A percentile compares a stretch with the other conserved stretches of the same genome.
Evolutionary conservation across 306 rosid species (phyloP).

Genomic region (Oxytropis ochrocephala): DNA sequence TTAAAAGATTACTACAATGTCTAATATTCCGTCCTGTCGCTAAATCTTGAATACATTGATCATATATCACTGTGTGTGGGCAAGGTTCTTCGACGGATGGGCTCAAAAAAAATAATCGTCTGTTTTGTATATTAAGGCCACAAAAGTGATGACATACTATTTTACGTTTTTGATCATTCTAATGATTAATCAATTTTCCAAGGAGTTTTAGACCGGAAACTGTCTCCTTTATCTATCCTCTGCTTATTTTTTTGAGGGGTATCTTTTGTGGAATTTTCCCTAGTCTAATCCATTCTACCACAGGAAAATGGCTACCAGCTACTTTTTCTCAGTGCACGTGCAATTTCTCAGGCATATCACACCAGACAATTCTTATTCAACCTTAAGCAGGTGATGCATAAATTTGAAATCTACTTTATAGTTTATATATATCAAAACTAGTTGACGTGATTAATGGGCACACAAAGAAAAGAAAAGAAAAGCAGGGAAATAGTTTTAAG

Average conservation of each 20-base stretch:
- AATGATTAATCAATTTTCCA: not conserved
- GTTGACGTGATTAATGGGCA: too few relatives aligned
- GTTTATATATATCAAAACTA: constrained; percentile 29
- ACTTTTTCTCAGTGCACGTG: constrained; percentile 94
- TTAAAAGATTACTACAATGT: constrained; percentile 2
- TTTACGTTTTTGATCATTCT: not conserved
- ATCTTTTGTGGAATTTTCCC: not conserved
- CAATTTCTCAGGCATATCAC: constrained; percentile 85
- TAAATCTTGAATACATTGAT: constrained; percentile 6
- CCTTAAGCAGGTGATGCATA: constrained; percentile 75
- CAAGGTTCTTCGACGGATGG: constrained; percentile 2
- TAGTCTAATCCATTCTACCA: constrained; percentile 18
- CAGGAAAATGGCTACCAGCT: constrained; percentile 93
- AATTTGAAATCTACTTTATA: constrained; percentile 4
- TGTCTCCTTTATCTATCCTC: not conserved
- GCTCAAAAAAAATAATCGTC: constrained; percentile 4
- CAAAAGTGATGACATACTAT: not conserved
- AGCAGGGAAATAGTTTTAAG: too few relatives aligned
- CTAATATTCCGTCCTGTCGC: not conserved
- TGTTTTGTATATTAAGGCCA: constrained; percentile 19
- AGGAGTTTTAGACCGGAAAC: constrained; percentile 3
- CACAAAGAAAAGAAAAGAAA: too few relatives aligned
- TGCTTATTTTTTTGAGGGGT: not conserved
- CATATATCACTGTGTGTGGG: not conserved
- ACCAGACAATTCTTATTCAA: constrained; percentile 84